These are phyloP conservation scores for Colletotrichum simmondsii DNA, from an alignment of 2,329 filamentous ascomycete genomes.

Conservation along the genomic window DNA sequence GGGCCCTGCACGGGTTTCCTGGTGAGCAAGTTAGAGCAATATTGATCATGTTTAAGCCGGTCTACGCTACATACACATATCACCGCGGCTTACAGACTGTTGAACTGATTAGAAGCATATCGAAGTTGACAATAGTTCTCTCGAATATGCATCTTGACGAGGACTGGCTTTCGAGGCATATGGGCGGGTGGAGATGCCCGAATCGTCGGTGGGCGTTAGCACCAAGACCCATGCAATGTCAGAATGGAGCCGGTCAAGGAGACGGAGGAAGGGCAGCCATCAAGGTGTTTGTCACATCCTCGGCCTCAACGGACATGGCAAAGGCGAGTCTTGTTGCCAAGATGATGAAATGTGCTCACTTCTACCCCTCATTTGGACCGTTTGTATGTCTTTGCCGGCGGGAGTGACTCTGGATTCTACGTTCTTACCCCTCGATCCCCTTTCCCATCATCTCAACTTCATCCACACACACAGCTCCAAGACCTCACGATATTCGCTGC, in stretches of 20 bases:
- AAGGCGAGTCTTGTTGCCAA: conserved; percentile 1
- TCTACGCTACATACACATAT: neutral
- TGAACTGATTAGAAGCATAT: accelerated
- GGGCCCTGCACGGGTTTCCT: conserved; percentile 8
- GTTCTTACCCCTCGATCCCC: neutral
- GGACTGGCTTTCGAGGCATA: neutral
- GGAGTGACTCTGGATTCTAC: neutral
- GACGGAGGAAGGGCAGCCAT: conserved; percentile 1
- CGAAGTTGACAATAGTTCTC: too few relatives aligned
- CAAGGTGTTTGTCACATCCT: conserved; percentile 32
- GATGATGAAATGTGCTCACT: conserved; percentile 30
- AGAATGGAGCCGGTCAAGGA: neutral
- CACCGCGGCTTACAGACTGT: neutral
- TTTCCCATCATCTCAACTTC: neutral
- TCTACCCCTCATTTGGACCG: conserved; percentile 10
- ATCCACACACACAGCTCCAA: too few relatives aligned
- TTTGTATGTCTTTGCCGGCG: neutral
- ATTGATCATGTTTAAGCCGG: conserved; percentile 38
- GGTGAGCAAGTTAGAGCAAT: conserved; percentile 49
- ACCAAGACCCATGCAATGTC: neutral
- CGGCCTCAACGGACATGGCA: conserved; percentile 3
- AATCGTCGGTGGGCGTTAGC: neutral
- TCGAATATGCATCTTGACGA: neutral
- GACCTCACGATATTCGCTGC: neutral
- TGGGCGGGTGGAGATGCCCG: neutral